Base-by-base conservation (phyloP, 2,329 filamentous ascomycete species). In the Bipolaris oryzae region DNA sequence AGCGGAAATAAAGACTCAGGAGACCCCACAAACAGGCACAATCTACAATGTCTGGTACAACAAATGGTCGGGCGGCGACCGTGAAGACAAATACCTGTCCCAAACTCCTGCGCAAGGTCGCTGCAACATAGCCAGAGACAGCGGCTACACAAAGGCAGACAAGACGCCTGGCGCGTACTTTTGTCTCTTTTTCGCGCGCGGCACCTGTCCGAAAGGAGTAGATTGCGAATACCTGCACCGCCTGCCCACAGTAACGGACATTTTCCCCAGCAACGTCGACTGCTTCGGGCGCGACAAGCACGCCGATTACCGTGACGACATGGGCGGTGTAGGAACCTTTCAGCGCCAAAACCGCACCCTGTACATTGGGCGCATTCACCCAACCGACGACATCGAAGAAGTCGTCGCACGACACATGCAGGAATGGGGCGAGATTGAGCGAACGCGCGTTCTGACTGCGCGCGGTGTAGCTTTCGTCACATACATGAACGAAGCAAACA, bases 31-130 rank as follows among this genome's bases (percentile, higher is more conserved):
- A 71, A 98, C 94, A 0, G 95, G 95, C 50, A 96, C 91, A 0
- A 92, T 93, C 56, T 99, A 95, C 84, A 99, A 99, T 78, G 96
- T 96, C 71, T 97, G 93, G 94, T 96, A 97, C 80, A 97, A 96
- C 81, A 98, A 97, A 78, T 98, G 94, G 93, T 90, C 89, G 0
- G 95, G 95, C 64, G 95, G 95, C 71, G 95, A 99, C 77, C 87
- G 92, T 58, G 94, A 98, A 73, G 92, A 96, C 80, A 92, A 93
- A 68, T 92, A 94, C 71, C 84, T 92, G 3, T 91, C 89, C 34
- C 89, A 97, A 73, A 90, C 88, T 0, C 85, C 88, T 13, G 94
- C 95, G 3, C 88, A 89, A 63, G 89, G 89, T 2, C 90, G 96
- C 53, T 98, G 95, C 82, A 95, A 93, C 73, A 82, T 99, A 58